Evolutionary conservation across 306 rosid genomes (phyloP).

Genomic region (Vachellia pachyceras): DNA sequence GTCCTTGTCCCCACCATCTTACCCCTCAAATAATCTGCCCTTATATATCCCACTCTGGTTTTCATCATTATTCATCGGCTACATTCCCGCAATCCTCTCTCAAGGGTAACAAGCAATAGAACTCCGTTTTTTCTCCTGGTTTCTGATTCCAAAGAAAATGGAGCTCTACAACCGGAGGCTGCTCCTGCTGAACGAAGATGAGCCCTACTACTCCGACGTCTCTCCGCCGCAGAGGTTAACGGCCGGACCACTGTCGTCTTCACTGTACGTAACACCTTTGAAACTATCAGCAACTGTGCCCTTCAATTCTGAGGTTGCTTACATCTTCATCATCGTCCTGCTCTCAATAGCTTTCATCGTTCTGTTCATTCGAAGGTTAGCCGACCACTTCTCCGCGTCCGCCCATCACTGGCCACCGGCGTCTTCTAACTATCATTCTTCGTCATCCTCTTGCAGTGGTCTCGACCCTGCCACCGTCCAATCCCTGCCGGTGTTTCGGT

Average conservation of each 20-base stretch:
- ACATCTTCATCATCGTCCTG: constrained; percentile 28
- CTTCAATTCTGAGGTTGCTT: constrained; percentile 14
- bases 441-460: neutral
- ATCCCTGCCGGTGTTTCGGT: constrained; percentile 44
- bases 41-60: neutral
- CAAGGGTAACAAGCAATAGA: neutral
- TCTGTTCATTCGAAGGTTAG: constrained; percentile 28
- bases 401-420: neutral
- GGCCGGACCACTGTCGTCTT: neutral
- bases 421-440: neutral
- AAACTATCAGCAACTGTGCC: constrained; percentile 6
- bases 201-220: neutral
- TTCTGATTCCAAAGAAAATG: constrained; percentile 33
- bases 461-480: neutral
- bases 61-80: neutral
- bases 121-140: neutral
- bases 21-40: neutral
- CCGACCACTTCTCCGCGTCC: neutral
- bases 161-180: constrained; percentile 42
- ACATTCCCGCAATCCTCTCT: neutral
- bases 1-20: constrained; percentile 25
- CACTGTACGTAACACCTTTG: neutral
- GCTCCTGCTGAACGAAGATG: constrained; percentile 40
- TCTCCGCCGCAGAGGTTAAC: constrained; percentile 2
- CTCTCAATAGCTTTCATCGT: constrained; percentile 43